Conservation (phyloP, 2,329 filamentous ascomycete genomes). For the Fusarium armeniacum region DNA sequence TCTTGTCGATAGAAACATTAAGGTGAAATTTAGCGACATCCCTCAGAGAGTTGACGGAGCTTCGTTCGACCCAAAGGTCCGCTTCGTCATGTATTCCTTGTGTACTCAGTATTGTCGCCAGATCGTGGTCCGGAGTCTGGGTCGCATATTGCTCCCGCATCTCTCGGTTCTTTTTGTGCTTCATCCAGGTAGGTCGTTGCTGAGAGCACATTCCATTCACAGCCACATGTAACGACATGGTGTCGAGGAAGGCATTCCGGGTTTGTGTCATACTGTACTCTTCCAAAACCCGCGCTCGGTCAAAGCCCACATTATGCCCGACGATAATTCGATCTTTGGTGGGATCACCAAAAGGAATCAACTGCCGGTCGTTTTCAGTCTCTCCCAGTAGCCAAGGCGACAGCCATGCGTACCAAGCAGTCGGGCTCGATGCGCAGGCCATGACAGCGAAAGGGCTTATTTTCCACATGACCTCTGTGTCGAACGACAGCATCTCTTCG, state of each 20-base stretch:
- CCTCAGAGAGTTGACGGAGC: slow-evolving; percentile 92
- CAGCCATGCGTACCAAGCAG: slow-evolving; percentile 96
- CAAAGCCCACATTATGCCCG: slow-evolving; percentile 96
- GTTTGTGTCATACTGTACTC: slow-evolving; percentile 90
- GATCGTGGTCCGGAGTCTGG: slow-evolving; percentile 77
- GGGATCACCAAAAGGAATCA: slow-evolving; percentile 89
- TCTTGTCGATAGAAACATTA: slow-evolving; percentile 91
- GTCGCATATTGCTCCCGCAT: slow-evolving; percentile 82
- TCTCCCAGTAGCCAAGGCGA: slow-evolving; percentile 95
- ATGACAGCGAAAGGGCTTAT: slow-evolving; percentile 93
- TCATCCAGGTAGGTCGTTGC: slow-evolving; percentile 97
- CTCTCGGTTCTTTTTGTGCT: slow-evolving; percentile 91
- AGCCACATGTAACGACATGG: slow-evolving; percentile 97
- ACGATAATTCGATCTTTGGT: slow-evolving; percentile 81
- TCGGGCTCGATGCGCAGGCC: slow-evolving; percentile 92
- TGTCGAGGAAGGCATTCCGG: slow-evolving; percentile 90
- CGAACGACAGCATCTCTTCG: slow-evolving; percentile 88
- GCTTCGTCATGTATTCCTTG: slow-evolving; percentile 86
- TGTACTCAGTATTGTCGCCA: slow-evolving; percentile 78
- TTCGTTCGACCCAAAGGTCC: slow-evolving; percentile 94
- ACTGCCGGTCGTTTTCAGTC: slow-evolving; percentile 79
- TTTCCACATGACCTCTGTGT: slow-evolving; percentile 97
- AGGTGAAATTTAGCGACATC: slow-evolving; percentile 98
- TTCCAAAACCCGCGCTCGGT: slow-evolving; percentile 87
- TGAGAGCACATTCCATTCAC: slow-evolving; percentile 99